phyloP scores from a whole-genome alignment of 2,329 filamentous ascomycete genomes.

The Xylaria sp. region DNA sequence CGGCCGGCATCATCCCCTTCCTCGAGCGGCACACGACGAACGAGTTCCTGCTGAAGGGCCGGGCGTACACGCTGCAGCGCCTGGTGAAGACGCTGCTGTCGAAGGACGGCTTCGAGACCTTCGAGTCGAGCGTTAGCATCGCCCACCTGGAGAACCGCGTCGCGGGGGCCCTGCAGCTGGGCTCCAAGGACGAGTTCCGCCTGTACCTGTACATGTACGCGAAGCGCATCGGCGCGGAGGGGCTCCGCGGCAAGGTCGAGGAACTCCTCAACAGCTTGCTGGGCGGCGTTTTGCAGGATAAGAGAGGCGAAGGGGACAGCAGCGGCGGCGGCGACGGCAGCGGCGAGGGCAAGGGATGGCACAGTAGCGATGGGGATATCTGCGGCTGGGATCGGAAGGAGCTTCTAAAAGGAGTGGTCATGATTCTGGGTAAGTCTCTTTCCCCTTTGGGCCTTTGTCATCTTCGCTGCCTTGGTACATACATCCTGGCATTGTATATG shows the following conservation, averaged over 20 bases:
- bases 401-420: constrained; percentile 84
- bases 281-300: constrained; percentile 69
- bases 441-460: constrained; percentile 4
- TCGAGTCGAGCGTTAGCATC: constrained; percentile 89
- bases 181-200: constrained; percentile 88
- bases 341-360: constrained; percentile 61
- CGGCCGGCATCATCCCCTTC: constrained; percentile 89
- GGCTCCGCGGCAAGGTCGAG: constrained; percentile 84
- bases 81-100: constrained; percentile 88
- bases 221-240: constrained; percentile 90
- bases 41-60: constrained; percentile 86
- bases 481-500: too few species aligned
- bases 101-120: constrained; percentile 86
- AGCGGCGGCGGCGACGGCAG: too few species aligned
- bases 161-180: constrained; percentile 82
- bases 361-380: constrained; percentile 68
- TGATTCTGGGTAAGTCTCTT: constrained; percentile 82
- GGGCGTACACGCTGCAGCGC: constrained; percentile 87
- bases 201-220: constrained; percentile 98
- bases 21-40: constrained; percentile 94
- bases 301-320: constrained; percentile 48
- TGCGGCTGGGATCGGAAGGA: constrained; percentile 92
- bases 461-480: not conserved
- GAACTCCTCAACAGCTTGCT: constrained; percentile 83
- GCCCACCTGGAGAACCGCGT: constrained; percentile 95